Conservation (phyloP, 2,329 filamentous ascomycete species). For the Anthostomella pinea region DNA sequence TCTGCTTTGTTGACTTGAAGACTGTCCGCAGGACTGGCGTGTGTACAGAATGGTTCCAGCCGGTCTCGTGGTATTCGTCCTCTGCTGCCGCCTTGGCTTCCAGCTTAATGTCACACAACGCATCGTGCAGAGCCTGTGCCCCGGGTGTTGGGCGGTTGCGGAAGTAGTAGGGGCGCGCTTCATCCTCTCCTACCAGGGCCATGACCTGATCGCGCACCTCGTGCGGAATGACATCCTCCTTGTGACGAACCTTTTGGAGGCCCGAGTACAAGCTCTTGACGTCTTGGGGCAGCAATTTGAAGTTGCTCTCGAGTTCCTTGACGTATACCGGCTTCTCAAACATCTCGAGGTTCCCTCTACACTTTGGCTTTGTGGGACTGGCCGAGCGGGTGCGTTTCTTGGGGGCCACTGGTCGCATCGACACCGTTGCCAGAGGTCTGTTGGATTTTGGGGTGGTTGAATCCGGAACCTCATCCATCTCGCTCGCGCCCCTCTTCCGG, state of each 20-base stretch:
- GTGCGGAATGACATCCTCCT: not conserved
- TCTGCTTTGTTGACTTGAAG: not conserved
- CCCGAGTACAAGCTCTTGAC: not conserved
- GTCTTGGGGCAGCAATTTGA: not conserved
- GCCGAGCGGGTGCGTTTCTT: not conserved
- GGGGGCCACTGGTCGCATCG: not conserved
- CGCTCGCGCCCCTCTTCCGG: too few species aligned
- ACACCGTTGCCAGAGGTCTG: too few species aligned
- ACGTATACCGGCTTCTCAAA: not conserved
- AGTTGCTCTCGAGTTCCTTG: not conserved
- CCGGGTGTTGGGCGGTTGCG: not conserved
- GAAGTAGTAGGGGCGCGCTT: too few species aligned
- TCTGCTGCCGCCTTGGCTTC: not conserved
- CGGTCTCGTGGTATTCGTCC: not conserved
- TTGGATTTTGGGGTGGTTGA: too few species aligned
- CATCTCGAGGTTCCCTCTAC: not conserved
- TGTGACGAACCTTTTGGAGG: not conserved
- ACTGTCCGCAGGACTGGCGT: not conserved
- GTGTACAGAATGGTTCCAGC: slow-evolving; percentile 2
- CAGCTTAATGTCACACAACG: not conserved
- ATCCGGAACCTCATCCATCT: too few species aligned
- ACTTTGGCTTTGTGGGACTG: slow-evolving; percentile 3
- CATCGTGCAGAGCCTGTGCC: not conserved
- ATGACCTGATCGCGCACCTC: too few species aligned
- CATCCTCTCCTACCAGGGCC: too few species aligned